These are phyloP conservation scores for Pseudogymnoascus sp. DNA, from an alignment of 2,329 filamentous ascomycete species.

Conservation along the genomic window DNA sequence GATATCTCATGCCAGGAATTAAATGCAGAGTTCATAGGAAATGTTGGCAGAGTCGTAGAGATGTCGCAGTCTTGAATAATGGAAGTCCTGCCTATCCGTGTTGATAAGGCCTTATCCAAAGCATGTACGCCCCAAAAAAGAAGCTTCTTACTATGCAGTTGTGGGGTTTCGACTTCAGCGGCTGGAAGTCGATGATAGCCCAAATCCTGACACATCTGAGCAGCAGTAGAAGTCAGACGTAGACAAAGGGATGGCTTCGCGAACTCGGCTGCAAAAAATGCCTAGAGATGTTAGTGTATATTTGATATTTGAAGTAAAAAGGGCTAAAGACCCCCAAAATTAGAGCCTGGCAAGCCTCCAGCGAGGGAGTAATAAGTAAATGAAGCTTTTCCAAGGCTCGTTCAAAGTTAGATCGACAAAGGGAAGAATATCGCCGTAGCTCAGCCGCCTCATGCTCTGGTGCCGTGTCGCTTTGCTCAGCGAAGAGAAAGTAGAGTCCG, in stretches of 20 bases:
- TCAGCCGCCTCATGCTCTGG: constrained; percentile 6
- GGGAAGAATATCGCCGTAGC: constrained; percentile 5
- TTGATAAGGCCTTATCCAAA: constrained; percentile 15
- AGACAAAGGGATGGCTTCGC: constrained; percentile 7
- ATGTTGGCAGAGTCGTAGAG: constrained; percentile 9
- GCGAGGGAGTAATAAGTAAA: constrained; percentile 10
- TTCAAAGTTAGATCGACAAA: constrained; percentile 12
- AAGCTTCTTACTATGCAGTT: constrained; percentile 4
- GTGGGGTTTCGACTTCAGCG: not conserved
- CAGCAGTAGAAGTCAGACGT: constrained; percentile 11
- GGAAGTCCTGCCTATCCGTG: constrained; percentile 15
- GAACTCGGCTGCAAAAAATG: constrained; percentile 3
- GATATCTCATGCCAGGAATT: constrained; percentile 13
- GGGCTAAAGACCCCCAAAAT: constrained; percentile 10
- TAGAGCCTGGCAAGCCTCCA: constrained; percentile 11
- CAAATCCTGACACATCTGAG: constrained; percentile 10
- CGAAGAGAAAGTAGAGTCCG: constrained; percentile 15
- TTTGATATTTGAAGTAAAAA: not conserved
- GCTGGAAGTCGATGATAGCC: constrained; percentile 12
- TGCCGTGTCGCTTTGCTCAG: constrained; percentile 6
- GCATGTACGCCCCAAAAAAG: constrained; percentile 16
- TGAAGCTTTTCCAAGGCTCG: constrained; percentile 12
- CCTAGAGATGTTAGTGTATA: not conserved
- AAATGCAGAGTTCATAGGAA: not conserved
- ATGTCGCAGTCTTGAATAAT: constrained; percentile 17